These are phyloP conservation scores for Backusella psychrophila DNA, from an alignment of 192 early-diverging fungal species.

Conservation along the genomic window DNA sequence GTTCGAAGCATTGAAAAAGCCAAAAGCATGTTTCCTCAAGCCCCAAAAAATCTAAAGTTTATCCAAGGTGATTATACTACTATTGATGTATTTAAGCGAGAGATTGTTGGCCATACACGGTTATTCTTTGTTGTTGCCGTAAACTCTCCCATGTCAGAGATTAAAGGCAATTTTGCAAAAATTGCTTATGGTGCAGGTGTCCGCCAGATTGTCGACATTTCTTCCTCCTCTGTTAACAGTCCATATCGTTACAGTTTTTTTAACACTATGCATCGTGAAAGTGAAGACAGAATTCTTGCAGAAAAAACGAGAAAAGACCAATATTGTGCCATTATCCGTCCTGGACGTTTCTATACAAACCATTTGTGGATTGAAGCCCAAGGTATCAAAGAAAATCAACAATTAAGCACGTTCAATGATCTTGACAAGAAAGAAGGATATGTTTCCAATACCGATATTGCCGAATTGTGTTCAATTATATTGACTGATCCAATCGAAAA, in stretches of 20 bases:
- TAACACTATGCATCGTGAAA: not conserved
- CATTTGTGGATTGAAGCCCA: not conserved
- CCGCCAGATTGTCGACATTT: constrained; percentile 29
- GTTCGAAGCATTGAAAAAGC: constrained; percentile 17
- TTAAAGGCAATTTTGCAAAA: constrained; percentile 2
- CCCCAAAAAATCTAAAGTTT: not conserved
- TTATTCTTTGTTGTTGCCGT: constrained; percentile 10
- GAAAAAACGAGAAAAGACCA: not conserved
- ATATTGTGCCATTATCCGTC: not conserved
- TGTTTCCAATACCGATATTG: not conserved
- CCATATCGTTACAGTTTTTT: not conserved
- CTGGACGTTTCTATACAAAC: not conserved
- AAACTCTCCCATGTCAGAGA: not conserved
- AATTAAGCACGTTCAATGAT: not conserved
- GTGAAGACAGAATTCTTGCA: not conserved
- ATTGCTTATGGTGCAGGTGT: constrained; percentile 21
- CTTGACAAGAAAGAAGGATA: not conserved
- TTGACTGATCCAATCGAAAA: not conserved
- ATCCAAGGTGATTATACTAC: constrained; percentile 16
- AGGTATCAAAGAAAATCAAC: not conserved
- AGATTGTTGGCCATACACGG: constrained; percentile 17
- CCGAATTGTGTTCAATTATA: not conserved
- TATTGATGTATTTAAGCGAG: not conserved
- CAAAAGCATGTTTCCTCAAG: constrained; percentile 8
- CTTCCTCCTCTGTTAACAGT: not conserved